phyloP scores from a whole-genome alignment of 495 filamentous ascomycete species.

The Annulohypoxylon maeteangense region DNA sequence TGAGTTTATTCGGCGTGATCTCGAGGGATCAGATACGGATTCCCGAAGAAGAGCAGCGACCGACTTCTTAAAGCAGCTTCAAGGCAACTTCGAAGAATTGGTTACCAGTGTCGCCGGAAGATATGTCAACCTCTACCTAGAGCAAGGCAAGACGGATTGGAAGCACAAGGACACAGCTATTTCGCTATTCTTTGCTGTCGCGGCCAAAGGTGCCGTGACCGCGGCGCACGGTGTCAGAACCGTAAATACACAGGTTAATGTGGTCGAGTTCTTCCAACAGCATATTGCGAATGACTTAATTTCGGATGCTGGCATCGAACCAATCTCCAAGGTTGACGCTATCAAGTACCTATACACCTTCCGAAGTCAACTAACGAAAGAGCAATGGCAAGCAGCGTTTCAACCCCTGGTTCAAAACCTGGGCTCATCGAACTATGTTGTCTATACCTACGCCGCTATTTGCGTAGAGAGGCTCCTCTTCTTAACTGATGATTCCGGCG shows the following conservation, averaged over 20 bases:
- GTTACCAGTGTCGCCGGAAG: slow-evolving; percentile 83
- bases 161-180: slow-evolving; percentile 96
- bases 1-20: slow-evolving; percentile 94
- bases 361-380: slow-evolving; percentile 85
- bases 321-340: slow-evolving; percentile 94
- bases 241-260: slow-evolving; percentile 84
- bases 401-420: slow-evolving; percentile 91
- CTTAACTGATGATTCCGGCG: slow-evolving; percentile 74
- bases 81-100: slow-evolving; percentile 83
- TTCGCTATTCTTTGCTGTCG: slow-evolving; percentile 93
- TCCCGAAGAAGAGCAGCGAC: slow-evolving; percentile 91
- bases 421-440: slow-evolving; percentile 86
- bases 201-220: slow-evolving; percentile 88
- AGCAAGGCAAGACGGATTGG: slow-evolving; percentile 80
- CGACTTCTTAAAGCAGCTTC: slow-evolving; percentile 87
- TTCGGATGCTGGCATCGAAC: slow-evolving; percentile 69
- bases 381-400: slow-evolving; percentile 88
- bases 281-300: slow-evolving; percentile 87
- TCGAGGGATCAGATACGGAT: slow-evolving; percentile 96
- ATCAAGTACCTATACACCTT: slow-evolving; percentile 98
- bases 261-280: slow-evolving; percentile 91
- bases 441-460: slow-evolving; percentile 97
- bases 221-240: slow-evolving; percentile 85
- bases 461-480: slow-evolving; percentile 89
- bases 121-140: slow-evolving; percentile 84